Percentiles rank a stretch among this genome's conserved stretches.
phyloP scores from a whole-genome alignment of 1,284 basidiomycete species.

The Cutaneotrichosporon sp. region DNA sequence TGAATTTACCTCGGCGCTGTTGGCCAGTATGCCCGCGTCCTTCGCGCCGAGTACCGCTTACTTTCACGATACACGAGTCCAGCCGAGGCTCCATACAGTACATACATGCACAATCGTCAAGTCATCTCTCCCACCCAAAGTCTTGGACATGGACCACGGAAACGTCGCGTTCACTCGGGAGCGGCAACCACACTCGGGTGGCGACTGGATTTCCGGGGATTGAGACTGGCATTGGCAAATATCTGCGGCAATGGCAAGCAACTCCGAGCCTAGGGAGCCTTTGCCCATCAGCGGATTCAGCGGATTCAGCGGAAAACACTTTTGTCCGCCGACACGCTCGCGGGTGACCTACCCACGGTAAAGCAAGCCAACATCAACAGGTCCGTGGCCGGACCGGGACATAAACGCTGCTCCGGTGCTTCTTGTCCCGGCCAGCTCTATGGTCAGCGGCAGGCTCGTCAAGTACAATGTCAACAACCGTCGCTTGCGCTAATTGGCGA shows the following conservation, averaged over 20 bases:
- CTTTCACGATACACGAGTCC: neutral
- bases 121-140: neutral
- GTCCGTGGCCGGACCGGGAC: neutral
- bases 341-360: constrained; percentile 1
- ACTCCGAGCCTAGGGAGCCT: neutral
- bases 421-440: neutral
- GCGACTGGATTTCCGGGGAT: neutral
- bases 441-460: neutral
- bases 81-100: neutral
- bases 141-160: neutral
- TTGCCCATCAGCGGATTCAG: neutral
- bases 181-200: neutral
- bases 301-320: constrained; percentile 3
- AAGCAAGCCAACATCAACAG: neutral
- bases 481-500: neutral
- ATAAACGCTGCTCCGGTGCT: neutral
- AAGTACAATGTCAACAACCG: neutral
- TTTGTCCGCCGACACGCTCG: constrained; percentile 1
- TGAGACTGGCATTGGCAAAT: constrained; percentile 1
- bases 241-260: neutral
- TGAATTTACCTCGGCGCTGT: neutral
- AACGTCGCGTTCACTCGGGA: neutral
- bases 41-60: constrained; percentile 1
- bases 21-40: neutral
- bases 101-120: neutral